A percentile compares a stretch with the other conserved stretches of the same genome.
Conservation (phyloP, 805 yeast species). For the Vanderwaltozyma tropicalis region DNA sequence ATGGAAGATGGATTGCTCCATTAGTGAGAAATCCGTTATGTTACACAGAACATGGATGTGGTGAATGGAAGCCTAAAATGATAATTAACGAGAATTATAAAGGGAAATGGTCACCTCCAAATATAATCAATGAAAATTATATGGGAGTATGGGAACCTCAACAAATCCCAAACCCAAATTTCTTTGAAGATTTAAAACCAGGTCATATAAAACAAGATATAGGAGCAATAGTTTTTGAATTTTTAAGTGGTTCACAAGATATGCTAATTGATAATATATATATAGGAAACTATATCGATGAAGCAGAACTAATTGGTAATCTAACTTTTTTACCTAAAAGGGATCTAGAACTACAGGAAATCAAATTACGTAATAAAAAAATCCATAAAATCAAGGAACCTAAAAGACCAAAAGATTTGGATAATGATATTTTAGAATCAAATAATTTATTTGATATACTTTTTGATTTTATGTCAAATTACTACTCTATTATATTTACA, state of each 20-base stretch:
- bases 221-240: conserved; percentile 62
- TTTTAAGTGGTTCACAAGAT: conserved; percentile 75
- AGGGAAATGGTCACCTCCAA: conserved; percentile 71
- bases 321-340: conserved; percentile 35
- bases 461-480: conserved; percentile 1
- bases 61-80: conserved; percentile 62
- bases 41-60: conserved; percentile 56
- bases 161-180: conserved; percentile 57
- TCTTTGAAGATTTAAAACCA: conserved; percentile 47
- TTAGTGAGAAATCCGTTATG: conserved; percentile 67
- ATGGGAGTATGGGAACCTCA: conserved; percentile 72
- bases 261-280: conserved; percentile 76
- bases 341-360: background rate
- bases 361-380: background rate
- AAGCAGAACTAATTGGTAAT: conserved; percentile 80
- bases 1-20: conserved; percentile 77
- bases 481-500: background rate
- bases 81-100: conserved; percentile 58
- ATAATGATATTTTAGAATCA: background rate
- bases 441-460: conserved; percentile 3
- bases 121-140: conserved; percentile 62
- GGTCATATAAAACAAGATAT: conserved; percentile 57
- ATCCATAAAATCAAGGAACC: background rate
- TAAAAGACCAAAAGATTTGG: background rate
- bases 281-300: conserved; percentile 67